Conservation (phyloP, 2,329 filamentous ascomycete genomes). For the Diaporthe longicolla region DNA sequence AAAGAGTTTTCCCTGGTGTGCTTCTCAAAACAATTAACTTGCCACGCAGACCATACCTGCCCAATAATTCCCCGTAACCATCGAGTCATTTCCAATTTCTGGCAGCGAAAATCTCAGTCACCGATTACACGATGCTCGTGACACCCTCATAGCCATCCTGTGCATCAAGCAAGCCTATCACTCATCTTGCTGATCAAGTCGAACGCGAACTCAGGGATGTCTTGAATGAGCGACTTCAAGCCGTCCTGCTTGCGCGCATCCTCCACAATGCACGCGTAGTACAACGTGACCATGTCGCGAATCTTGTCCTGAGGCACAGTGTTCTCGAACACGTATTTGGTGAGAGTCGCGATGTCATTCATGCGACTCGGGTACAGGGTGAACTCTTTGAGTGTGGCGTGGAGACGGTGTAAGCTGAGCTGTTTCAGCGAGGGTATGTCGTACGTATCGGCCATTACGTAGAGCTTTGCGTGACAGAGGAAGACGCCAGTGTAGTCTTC, state of each 20-base stretch:
- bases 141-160: rapidly evolving
- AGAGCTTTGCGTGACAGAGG: constrained; percentile 43
- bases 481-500: constrained; percentile 43
- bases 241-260: constrained; percentile 34
- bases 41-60: too few species aligned
- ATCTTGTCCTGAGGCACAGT: constrained; percentile 37
- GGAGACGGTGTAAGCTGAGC: constrained; percentile 37
- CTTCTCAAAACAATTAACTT: too few species aligned
- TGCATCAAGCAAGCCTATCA: constrained; percentile 24
- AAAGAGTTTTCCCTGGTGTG: too few species aligned
- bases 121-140: not conserved
- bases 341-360: constrained; percentile 27
- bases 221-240: constrained; percentile 27
- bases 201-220: constrained; percentile 31
- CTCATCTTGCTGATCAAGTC: constrained; percentile 29
- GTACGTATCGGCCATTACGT: constrained; percentile 42
- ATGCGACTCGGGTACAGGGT: constrained; percentile 37
- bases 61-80: too few species aligned
- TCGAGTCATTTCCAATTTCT: not conserved
- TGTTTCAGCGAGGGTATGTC: constrained; percentile 30
- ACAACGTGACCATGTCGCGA: constrained; percentile 35
- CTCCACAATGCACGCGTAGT: constrained; percentile 42
- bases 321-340: constrained; percentile 40
- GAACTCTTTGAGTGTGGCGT: constrained; percentile 39
- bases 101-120: not conserved